Base-by-base conservation (phyloP, 1,284 basidiomycete genomes). In the Afroboletus lepidellus region DNA sequence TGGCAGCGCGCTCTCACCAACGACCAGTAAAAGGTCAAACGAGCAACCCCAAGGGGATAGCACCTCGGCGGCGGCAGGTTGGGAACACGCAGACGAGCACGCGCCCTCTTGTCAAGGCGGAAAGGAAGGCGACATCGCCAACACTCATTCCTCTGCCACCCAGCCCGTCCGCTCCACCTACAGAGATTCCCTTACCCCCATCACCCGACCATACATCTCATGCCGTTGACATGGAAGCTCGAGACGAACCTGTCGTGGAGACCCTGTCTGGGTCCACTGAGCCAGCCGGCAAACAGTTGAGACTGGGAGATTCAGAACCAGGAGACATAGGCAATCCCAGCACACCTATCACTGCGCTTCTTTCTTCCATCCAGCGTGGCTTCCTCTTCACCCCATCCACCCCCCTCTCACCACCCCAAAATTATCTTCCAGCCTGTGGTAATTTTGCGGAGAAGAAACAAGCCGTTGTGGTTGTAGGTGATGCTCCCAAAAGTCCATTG, bases 341-440 rank as follows among this genome's bases (percentile, higher is more conserved):
- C 57, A 88, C 86, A 25, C 86, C 87, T 1, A 89, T 89, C 48
- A 86, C 87, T 2, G 73, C 79, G 8, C 74, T 89, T 34, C 73
- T 90, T 34, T 75, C 77, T 30, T 84, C 83, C 4, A 90, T 89
- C 53, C 77, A 88, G 59, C 77, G 74, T 23, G 86, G 85, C 15
- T 90, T 89, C 66, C 65, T 84, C 27, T 78, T 80, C 58, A 83
- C 83, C 8, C 84, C 84, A 18, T 72, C 73, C 24, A 77, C 78
- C 3, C 81, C 82, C 3, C 70, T 84, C 32, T 84, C 83, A 3
- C 83, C 82, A 20, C 77, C 80, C 16, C 72, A 77, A 46, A 72
- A 74, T 27, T 81, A 83, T 56, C 63, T 77, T 27, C 57, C 53
- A 41, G 29, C 15, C 9, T 27, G 43, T 5, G 50, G 48, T 23